A percentile compares a stretch with the other conserved stretches of the same genome.
Conservation (phyloP, 805 yeast species). For the Barnettozyma vustinii region DNA sequence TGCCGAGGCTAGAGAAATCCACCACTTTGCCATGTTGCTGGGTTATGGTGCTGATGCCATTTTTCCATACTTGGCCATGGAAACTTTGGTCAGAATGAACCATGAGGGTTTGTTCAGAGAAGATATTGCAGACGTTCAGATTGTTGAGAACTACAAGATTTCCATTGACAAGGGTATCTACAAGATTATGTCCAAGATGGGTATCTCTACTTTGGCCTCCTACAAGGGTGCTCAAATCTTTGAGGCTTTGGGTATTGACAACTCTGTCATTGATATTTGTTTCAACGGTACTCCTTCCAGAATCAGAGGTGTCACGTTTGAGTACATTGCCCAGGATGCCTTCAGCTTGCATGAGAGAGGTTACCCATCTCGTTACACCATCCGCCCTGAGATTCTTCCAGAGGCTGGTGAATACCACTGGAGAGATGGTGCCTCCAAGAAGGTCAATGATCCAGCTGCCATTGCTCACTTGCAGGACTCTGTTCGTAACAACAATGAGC, state of each 20-base stretch:
- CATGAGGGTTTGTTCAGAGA: constrained; percentile 65
- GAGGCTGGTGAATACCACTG: constrained; percentile 97
- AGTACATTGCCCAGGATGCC: constrained; percentile 94
- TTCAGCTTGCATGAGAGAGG: constrained; percentile 91
- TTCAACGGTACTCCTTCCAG: constrained; percentile 97
- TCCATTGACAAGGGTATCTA: constrained; percentile 88
- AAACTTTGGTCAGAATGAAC: constrained; percentile 80
- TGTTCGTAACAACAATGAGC: constrained; percentile 93
- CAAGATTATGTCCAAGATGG: constrained; percentile 99
- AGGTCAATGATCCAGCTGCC: constrained; percentile 90
- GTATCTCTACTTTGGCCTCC: constrained; percentile 96
- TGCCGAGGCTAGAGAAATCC: constrained; percentile 97
- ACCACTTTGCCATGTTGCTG: constrained; percentile 87
- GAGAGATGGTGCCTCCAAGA: constrained; percentile 98
- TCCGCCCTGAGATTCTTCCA: constrained; percentile 67
- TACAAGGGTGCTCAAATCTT: constrained; percentile 98
- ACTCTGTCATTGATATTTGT: constrained; percentile 91
- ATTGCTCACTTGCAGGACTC: constrained; percentile 96
- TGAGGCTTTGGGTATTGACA: constrained; percentile 94
- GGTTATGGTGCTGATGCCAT: constrained; percentile 98
- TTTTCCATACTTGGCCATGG: constrained; percentile 90
- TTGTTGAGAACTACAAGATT: constrained; percentile 73
- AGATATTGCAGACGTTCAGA: constrained; percentile 49
- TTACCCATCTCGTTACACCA: constrained; percentile 69
- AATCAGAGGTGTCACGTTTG: constrained; percentile 92